These are phyloP conservation scores for Colletotrichum viniferum DNA, from an alignment of 2,329 filamentous ascomycete species.

Conservation along the genomic window DNA sequence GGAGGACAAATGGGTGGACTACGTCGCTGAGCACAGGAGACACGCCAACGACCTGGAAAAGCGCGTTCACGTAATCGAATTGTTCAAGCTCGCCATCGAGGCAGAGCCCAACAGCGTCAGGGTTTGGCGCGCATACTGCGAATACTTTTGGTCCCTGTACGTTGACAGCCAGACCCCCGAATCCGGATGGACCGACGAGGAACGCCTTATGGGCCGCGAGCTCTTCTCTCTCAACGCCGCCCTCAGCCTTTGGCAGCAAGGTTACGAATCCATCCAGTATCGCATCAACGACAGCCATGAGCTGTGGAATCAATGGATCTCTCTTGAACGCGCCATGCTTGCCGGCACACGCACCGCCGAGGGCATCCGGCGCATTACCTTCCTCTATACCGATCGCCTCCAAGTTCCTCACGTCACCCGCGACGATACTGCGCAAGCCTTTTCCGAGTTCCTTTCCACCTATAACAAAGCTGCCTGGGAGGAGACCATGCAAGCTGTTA, in stretches of 20 bases:
- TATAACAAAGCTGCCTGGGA: conserved; percentile 77
- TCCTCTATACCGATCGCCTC: conserved; percentile 73
- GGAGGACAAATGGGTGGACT: conserved; percentile 79
- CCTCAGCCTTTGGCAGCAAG: conserved; percentile 73
- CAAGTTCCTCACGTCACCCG: conserved; percentile 75
- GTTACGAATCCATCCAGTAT: conserved; percentile 73
- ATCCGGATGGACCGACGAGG: conserved; percentile 67
- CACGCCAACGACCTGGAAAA: conserved; percentile 66
- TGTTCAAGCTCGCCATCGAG: conserved; percentile 71
- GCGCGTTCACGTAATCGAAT: conserved; percentile 72
- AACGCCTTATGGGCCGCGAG: conserved; percentile 71
- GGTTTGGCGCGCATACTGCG: conserved; percentile 79
- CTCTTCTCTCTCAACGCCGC: conserved; percentile 73
- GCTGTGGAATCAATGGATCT: conserved; percentile 81
- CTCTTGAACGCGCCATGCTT: conserved; percentile 73
- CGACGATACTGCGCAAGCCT: conserved; percentile 76
- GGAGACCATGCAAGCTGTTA: conserved; percentile 71
- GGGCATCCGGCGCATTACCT: conserved; percentile 67
- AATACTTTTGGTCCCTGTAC: conserved; percentile 77
- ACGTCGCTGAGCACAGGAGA: conserved; percentile 73
- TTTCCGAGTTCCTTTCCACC: conserved; percentile 75
- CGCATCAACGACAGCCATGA: conserved; percentile 78
- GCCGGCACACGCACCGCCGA: conserved; percentile 57
- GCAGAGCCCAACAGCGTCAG: conserved; percentile 76
- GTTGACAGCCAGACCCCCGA: conserved; percentile 63